Evolutionary conservation across 2,329 filamentous ascomycete species (phyloP), one percentile per base, ranked within the genome.

Genomic region (Alternaria novae-zelandiae): DNA sequence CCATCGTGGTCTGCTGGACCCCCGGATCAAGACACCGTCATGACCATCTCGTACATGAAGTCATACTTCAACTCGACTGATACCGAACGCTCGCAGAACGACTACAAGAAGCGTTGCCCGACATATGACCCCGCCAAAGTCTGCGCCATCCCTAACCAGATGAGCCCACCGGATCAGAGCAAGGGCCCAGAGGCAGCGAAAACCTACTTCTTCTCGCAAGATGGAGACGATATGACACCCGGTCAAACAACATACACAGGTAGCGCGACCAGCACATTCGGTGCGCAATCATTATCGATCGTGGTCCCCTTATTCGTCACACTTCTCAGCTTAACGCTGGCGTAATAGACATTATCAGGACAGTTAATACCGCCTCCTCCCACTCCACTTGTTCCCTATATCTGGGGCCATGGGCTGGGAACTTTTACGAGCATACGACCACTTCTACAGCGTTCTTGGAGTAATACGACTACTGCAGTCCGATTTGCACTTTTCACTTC

Each of bases 41-140:
- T 92, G 70, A 87, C 85, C 7, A 84, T 94, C 23, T 86, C 84
- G 41, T 93, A 93, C 72, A 85, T 93, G 61, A 93, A 92, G 77
- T 89, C 89, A 0, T 95, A 94, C 78, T 95, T 94, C 82, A 94
- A 94, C 82, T 89, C 89, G 15, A 89, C 89, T 21, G 69, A 77
- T 28, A 64, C 68, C 0, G 69, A 69, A 10, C 71, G 72, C 23
- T 70, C 71, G 30, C 70, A 74, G 59, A 69, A 76, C 30, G 72
- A 54, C 8, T 78, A 79, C 69, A 71, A 65, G 54, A 64, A 74
- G 41, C 74, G 75, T 13, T 80, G 79, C 61, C 67, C 74, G 3
- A 72, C 30, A 4, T 75, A 65, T 49, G 73, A 78, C 41, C 58
- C 71, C 1, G 51, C 65, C 5, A 75, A 75, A 47, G 74, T 77